Percentiles rank a stretch among this genome's conserved stretches.
phyloP scores from a whole-genome alignment of 306 rosid species.

The Corylus americana region DNA sequence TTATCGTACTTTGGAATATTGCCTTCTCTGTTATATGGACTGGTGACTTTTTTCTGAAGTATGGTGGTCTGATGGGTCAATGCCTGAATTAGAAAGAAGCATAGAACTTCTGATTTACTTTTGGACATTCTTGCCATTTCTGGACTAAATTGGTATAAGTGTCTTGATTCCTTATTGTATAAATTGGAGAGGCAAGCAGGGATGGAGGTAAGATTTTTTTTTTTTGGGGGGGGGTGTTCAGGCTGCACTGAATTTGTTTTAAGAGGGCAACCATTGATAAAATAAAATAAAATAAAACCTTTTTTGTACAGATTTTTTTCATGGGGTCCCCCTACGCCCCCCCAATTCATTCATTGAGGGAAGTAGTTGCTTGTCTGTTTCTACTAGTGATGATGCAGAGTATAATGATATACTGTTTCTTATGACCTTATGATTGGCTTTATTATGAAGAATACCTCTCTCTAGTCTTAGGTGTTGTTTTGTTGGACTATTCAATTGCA shows the following conservation, averaged over 20 bases:
- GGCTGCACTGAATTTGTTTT: too few relatives aligned
- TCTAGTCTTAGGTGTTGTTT: conserved; percentile 18
- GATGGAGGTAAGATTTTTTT: too few relatives aligned
- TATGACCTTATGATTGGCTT: neutral
- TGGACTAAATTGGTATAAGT: neutral
- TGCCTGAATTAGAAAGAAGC: neutral
- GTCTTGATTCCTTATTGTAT: neutral
- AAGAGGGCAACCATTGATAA: too few relatives aligned
- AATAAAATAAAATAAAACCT: too few relatives aligned
- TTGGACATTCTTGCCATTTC: neutral
- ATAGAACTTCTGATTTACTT: neutral
- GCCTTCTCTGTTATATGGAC: neutral
- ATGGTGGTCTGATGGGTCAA: neutral
- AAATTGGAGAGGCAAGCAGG: neutral
- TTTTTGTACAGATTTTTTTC: too few relatives aligned
- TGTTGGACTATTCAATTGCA: conserved; percentile 42
- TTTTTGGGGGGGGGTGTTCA: too few relatives aligned
- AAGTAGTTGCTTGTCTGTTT: neutral
- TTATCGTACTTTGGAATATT: neutral
- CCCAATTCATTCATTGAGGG: too few relatives aligned
- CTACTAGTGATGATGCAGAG: conserved; percentile 15
- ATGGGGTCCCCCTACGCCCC: too few relatives aligned
- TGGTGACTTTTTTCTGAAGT: neutral
- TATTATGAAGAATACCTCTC: neutral
- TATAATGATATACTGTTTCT: neutral